Conservation (phyloP, 2,329 filamentous ascomycete genomes). For the Biscogniauxia mediterranea region DNA sequence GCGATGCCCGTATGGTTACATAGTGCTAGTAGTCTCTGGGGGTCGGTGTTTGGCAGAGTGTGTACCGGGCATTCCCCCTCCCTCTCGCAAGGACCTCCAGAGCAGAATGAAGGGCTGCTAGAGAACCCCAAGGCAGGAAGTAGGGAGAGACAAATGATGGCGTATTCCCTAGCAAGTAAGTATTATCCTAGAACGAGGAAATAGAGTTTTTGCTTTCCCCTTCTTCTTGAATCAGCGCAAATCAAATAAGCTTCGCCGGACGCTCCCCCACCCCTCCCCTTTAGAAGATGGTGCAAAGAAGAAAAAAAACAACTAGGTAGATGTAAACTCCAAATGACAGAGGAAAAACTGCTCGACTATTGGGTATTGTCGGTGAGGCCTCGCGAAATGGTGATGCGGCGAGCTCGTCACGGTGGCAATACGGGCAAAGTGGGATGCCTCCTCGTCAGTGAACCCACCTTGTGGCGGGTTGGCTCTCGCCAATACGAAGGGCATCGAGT, state of each 20-base stretch:
- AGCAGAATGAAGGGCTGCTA: no score
- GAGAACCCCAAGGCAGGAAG: neutral
- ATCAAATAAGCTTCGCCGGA: neutral
- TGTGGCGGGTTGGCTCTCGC: no score
- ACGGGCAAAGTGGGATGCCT: no score
- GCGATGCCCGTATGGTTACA: neutral
- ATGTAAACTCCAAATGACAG: no score
- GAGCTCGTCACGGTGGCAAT: no score
- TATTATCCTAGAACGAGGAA: neutral
- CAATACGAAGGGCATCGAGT: no score
- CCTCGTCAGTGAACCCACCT: no score
- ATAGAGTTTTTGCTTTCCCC: neutral
- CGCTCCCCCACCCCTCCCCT: neutral
- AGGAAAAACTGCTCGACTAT: no score
- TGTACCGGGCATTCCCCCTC: neutral
- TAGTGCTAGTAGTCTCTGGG: neutral
- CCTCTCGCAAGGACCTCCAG: neutral
- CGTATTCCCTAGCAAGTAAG: neutral
- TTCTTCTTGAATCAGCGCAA: neutral
- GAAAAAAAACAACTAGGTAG: neutral
- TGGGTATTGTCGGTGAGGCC: no score
- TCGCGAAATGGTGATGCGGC: no score
- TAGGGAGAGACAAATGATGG: neutral
- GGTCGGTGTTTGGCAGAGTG: neutral
- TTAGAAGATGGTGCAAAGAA: neutral